phyloP scores from a whole-genome alignment of 75 land plant genomes.

The Pinus taeda region DNA sequence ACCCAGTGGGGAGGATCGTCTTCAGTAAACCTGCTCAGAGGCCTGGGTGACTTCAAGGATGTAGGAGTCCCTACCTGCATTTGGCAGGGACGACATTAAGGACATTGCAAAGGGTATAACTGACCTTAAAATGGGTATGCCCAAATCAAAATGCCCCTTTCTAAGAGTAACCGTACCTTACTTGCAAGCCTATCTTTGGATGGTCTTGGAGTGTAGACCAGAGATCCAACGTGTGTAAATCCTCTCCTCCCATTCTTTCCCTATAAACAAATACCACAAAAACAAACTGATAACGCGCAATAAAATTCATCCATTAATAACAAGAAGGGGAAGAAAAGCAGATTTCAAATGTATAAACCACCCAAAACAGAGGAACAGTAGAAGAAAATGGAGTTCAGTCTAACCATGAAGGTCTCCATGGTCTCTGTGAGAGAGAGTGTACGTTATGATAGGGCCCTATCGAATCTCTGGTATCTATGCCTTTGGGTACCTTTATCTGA shows the following conservation, averaged over 20 bases:
- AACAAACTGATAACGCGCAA: too few species aligned
- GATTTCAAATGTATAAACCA: too few species aligned
- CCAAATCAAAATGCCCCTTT: not conserved
- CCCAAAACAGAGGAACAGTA: too few species aligned
- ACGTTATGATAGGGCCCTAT: too few species aligned
- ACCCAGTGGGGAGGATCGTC: not conserved
- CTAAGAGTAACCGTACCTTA: not conserved
- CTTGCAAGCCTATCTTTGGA: not conserved
- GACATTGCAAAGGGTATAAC: not conserved
- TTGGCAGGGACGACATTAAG: not conserved
- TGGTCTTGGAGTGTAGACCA: constrained; percentile 1
- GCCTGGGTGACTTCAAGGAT: not conserved
- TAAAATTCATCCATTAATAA: too few species aligned
- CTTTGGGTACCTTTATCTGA: too few species aligned
- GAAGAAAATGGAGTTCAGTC: too few species aligned
- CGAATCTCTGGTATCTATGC: too few species aligned
- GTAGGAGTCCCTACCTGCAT: not conserved
- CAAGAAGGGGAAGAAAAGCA: too few species aligned
- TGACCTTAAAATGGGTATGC: not conserved
- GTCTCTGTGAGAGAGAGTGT: too few species aligned
- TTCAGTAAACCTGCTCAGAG: not conserved
- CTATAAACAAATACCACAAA: not conserved
- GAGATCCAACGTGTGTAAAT: constrained; percentile 2
- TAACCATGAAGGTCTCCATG: too few species aligned
- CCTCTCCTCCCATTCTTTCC: not conserved